Percentiles rank a stretch among this genome's conserved stretches.
Evolutionary conservation across 2,329 filamentous ascomycete species (phyloP).

Genomic region (Mollisia scopiformis): DNA sequence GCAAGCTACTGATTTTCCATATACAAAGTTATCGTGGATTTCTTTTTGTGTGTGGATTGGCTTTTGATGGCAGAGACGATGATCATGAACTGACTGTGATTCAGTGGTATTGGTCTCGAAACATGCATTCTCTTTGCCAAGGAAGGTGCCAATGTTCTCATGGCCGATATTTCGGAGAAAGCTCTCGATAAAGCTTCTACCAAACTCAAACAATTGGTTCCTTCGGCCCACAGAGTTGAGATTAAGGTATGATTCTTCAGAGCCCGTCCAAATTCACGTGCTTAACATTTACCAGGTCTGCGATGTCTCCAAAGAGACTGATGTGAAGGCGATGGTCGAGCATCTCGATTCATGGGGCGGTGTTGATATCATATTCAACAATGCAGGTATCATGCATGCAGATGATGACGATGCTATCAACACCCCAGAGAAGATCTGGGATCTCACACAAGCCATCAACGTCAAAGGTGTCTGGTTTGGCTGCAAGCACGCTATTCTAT

Average conservation of each 20-base stretch:
- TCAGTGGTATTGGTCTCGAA: constrained; percentile 73
- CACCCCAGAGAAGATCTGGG: constrained; percentile 76
- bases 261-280: neutral
- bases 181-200: constrained; percentile 64
- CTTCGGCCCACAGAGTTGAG: constrained; percentile 53
- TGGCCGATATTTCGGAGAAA: constrained; percentile 69
- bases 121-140: constrained; percentile 73
- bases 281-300: constrained; percentile 42
- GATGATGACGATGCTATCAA: constrained; percentile 66
- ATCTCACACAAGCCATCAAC: constrained; percentile 75
- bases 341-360: constrained; percentile 71
- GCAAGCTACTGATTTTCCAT: neutral
- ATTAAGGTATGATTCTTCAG: constrained; percentile 34
- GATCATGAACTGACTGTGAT: neutral
- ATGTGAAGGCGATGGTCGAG: constrained; percentile 63
- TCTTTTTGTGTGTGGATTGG: neutral
- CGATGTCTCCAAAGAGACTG: constrained; percentile 71
- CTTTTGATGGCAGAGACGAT: neutral
- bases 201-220: constrained; percentile 62
- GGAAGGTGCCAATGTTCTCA: constrained; percentile 71
- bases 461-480: constrained; percentile 82
- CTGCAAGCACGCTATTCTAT: constrained; percentile 72
- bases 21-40: neutral
- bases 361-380: constrained; percentile 78
- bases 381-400: constrained; percentile 78